These are phyloP conservation scores for Kodamaea kakaduensis DNA, from an alignment of 805 yeast genomes.

Conservation along the genomic window DNA sequence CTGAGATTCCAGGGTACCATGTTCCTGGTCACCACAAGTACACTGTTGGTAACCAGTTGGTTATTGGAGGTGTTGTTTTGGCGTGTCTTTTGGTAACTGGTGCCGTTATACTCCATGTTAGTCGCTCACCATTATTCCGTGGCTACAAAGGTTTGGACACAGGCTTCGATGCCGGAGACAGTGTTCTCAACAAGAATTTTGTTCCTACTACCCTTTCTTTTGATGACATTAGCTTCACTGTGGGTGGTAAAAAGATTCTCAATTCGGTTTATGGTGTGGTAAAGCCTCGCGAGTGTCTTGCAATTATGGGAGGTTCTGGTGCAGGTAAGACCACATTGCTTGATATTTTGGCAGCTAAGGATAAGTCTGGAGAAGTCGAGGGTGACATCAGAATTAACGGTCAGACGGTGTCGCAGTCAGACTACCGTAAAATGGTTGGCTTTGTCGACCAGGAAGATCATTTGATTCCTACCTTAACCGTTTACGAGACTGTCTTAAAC, in stretches of 20 bases:
- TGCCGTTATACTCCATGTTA: constrained; percentile 44
- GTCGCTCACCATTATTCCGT: constrained; percentile 59
- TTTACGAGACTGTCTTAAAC: constrained; percentile 89
- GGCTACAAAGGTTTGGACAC: constrained; percentile 22
- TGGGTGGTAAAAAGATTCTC: constrained; percentile 48
- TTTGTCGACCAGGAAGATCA: constrained; percentile 96
- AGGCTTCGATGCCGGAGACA: constrained; percentile 28
- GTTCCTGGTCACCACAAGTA: constrained; percentile 52
- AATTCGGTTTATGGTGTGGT: constrained; percentile 68
- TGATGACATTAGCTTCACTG: constrained; percentile 61
- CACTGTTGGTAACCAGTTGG: constrained; percentile 43
- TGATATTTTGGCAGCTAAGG: constrained; percentile 86
- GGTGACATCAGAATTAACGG: constrained; percentile 84
- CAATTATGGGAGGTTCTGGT: constrained; percentile 98
- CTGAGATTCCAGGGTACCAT: constrained; percentile 89
- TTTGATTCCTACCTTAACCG: constrained; percentile 87
- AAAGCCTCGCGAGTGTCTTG: constrained; percentile 83
- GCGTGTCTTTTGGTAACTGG: constrained; percentile 21
- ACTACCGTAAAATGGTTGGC: constrained; percentile 70
- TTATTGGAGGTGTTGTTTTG: constrained; percentile 42
- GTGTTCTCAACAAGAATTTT: constrained; percentile 49
- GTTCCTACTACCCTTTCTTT: constrained; percentile 74
- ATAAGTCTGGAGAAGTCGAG: constrained; percentile 64
- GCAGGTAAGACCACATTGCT: constrained; percentile 95
- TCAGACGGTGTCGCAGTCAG: constrained; percentile 35